Percentiles rank a stretch among this genome's conserved stretches.
phyloP scores from a whole-genome alignment of 352 stramenopile species.

The Globisporangium nodosum region DNA sequence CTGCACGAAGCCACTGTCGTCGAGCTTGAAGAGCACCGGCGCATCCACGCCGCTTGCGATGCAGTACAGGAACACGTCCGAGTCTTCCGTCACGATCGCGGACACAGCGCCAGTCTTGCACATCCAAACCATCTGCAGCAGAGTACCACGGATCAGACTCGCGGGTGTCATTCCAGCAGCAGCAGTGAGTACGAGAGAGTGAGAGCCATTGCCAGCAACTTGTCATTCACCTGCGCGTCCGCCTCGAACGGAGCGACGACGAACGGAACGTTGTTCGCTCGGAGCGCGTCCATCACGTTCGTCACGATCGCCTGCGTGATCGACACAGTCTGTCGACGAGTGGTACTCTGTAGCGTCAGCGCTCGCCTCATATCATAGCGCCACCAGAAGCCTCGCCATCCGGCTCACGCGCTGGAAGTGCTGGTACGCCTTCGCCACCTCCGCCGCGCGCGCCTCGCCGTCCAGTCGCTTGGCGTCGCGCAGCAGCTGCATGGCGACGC shows the following conservation, averaged over 20 bases:
- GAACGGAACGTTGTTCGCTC: conserved; percentile 35
- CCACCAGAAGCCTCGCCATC: too few relatives aligned
- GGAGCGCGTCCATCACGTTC: conserved; percentile 53
- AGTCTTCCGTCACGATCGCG: conserved; percentile 79
- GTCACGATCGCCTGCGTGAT: conserved; percentile 58
- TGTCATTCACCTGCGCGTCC: conserved; percentile 38
- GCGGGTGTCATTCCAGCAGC: background rate
- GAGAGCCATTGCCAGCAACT: background rate
- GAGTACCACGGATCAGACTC: background rate
- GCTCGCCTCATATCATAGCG: too few relatives aligned
- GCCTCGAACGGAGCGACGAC: conserved; percentile 75
- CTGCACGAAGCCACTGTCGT: conserved; percentile 56
- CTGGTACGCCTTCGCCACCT: conserved; percentile 51
- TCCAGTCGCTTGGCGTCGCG: conserved; percentile 37
- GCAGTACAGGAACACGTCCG: conserved; percentile 76
- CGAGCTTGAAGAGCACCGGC: conserved; percentile 67
- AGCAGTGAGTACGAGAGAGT: background rate
- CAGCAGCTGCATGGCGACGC: conserved; percentile 45
- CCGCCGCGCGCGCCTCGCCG: conserved; percentile 37
- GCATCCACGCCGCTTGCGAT: conserved; percentile 37
- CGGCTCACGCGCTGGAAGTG: conserved; percentile 43
- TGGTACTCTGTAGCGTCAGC: background rate
- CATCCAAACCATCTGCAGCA: conserved; percentile 67
- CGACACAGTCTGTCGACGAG: conserved; percentile 37
- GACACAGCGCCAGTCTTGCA: conserved; percentile 49